Percentiles rank a stretch among this genome's conserved stretches.
These are phyloP conservation scores for Coccomyxa subellipsoidea DNA, from an alignment of 163 green algal species.

Conservation along the genomic window DNA sequence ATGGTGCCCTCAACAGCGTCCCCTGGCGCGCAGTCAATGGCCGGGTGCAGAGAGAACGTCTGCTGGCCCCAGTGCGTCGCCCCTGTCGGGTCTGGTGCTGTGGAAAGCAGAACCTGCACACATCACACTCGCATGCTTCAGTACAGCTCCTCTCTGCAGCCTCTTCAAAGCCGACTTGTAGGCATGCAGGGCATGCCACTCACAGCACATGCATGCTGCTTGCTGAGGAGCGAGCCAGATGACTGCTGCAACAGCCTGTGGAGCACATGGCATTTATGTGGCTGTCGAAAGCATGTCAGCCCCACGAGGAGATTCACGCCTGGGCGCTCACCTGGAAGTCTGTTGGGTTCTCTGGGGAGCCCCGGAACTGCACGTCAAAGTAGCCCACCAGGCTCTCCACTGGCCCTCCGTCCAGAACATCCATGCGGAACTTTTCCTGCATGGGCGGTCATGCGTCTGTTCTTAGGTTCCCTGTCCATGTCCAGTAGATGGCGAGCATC, in stretches of 20 bases:
- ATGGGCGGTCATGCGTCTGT: background rate
- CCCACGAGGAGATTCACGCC: no score
- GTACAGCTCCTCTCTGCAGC: no score
- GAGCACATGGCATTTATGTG: no score
- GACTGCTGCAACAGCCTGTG: no score
- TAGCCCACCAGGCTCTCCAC: conserved; percentile 84
- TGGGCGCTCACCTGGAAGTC: conserved; percentile 66
- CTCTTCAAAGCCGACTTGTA: no score
- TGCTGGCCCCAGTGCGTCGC: conserved; percentile 96
- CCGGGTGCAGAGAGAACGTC: conserved; percentile 78
- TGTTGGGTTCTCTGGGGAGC: conserved; percentile 48
- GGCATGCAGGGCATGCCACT: no score
- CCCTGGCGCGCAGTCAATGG: conserved; percentile 51
- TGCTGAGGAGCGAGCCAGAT: no score
- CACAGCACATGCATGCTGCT: background rate
- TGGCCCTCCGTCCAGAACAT: conserved; percentile 57
- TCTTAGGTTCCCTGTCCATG: no score
- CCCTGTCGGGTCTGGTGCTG: conserved; percentile 79
- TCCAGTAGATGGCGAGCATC: no score
- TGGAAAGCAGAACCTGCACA: conserved; percentile 68
- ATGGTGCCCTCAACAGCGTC: conserved; percentile 46
- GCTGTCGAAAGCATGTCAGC: no score
- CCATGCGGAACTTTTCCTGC: conserved; percentile 53
- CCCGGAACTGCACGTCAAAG: conserved; percentile 80
- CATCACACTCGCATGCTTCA: no score